A percentile compares a stretch with the other conserved stretches of the same genome.
These are phyloP conservation scores for Fusarium avenaceum DNA, from an alignment of 2,329 filamentous ascomycete genomes.

Conservation along the genomic window DNA sequence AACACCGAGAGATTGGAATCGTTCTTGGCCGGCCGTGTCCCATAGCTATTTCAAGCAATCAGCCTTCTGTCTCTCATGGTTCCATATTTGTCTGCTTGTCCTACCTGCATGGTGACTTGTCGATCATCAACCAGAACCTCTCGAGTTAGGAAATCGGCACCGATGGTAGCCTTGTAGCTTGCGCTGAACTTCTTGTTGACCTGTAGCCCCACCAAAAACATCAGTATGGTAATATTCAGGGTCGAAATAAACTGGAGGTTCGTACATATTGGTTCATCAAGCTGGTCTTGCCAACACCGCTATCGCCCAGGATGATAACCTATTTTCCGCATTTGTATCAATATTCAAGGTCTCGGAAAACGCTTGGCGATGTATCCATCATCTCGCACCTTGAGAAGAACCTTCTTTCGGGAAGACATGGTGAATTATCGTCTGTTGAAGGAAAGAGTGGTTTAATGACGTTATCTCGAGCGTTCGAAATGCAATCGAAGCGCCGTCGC, in stretches of 20 bases:
- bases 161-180: conserved; percentile 99
- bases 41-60: conserved; percentile 75
- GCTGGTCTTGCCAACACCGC: conserved; percentile 98
- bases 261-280: conserved; percentile 99
- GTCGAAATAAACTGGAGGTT: conserved; percentile 24
- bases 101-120: conserved; percentile 97
- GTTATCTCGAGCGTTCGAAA: conserved; percentile 48
- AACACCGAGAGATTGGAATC: conserved; percentile 96
- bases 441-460: conserved; percentile 48
- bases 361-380: background rate
- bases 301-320: conserved; percentile 99
- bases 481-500: conserved; percentile 38
- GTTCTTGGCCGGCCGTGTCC: conserved; percentile 97
- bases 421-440: conserved; percentile 50
- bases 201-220: conserved; percentile 61
- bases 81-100: conserved; percentile 30
- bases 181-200: conserved; percentile 99
- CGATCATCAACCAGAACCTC: conserved; percentile 97
- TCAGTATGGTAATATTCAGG: conserved; percentile 31
- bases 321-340: conserved; percentile 56
- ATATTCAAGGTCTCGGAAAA: conserved; percentile 7
- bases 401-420: conserved; percentile 90
- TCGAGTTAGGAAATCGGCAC: conserved; percentile 97
- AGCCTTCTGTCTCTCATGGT: conserved; percentile 8
- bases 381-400: conserved; percentile 81